Conservation (phyloP, 1,284 basidiomycete species). For the Sanguinoderma infundibulare region DNA sequence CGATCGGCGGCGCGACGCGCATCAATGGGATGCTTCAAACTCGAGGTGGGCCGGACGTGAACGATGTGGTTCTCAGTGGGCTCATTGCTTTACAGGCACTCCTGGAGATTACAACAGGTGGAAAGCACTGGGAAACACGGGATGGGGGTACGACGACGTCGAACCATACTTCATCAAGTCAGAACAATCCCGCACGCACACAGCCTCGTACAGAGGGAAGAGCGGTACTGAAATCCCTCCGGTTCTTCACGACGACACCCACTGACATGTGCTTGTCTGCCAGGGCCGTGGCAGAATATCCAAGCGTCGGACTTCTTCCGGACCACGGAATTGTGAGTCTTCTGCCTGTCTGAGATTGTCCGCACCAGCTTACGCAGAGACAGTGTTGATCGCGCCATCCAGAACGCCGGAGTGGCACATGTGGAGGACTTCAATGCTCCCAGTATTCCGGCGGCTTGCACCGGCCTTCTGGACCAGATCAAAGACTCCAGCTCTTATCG, state of each 20-base stretch:
- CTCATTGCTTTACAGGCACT: constrained; percentile 2
- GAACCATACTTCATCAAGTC: constrained; percentile 42
- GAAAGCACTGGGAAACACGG: constrained; percentile 37
- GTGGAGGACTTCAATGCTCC: constrained; percentile 36
- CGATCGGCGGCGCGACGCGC: constrained; percentile 44
- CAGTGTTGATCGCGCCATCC: constrained; percentile 23
- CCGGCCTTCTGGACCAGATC: constrained; percentile 28
- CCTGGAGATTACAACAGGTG: constrained; percentile 44
- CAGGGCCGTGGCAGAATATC: constrained; percentile 1
- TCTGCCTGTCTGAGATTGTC: no score
- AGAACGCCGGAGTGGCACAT: constrained; percentile 27
- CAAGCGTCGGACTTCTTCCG: background rate
- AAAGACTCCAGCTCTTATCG: constrained; percentile 28
- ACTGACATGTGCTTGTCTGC: no score
- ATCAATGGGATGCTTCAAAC: constrained; percentile 49
- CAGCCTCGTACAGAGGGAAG: constrained; percentile 13
- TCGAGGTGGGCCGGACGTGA: constrained; percentile 25
- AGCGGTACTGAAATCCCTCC: no score
- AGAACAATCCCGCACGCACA: constrained; percentile 27
- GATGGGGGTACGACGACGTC: constrained; percentile 44
- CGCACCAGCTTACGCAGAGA: no score
- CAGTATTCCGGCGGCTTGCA: constrained; percentile 25
- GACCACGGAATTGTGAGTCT: background rate
- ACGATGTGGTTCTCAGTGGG: background rate
- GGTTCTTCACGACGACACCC: no score